Evolutionary conservation across 2,329 filamentous ascomycete genomes (phyloP).

Genomic region (Diaporthe sp.): DNA sequence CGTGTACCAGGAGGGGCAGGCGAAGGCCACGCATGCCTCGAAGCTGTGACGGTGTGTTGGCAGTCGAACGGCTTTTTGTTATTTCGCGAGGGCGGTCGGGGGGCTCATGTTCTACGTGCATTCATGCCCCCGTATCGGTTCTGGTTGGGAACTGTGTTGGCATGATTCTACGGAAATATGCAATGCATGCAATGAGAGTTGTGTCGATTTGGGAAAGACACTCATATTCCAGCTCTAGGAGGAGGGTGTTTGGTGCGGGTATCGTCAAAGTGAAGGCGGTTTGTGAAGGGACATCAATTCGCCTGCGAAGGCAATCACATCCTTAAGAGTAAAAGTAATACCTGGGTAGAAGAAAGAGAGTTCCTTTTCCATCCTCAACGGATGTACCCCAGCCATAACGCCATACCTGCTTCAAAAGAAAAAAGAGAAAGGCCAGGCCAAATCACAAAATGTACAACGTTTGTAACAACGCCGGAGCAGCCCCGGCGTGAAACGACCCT

Average conservation of each 20-base stretch:
- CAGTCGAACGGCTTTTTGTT: not conserved
- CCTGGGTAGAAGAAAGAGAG: slow-evolving; percentile 11
- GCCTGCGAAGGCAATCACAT: slow-evolving; percentile 1
- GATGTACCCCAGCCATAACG: slow-evolving; percentile 34
- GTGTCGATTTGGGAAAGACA: not conserved
- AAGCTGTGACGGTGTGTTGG: slow-evolving; percentile 52
- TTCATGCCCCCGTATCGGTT: not conserved
- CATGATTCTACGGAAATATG: not conserved
- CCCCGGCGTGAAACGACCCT: not conserved
- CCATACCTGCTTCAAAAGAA: slow-evolving; percentile 12
- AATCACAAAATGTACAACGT: slow-evolving; percentile 1
- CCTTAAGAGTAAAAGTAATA: slow-evolving; percentile 28
- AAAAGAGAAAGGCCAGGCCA: not conserved
- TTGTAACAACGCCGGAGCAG: not conserved
- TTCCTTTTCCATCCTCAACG: slow-evolving; percentile 20
- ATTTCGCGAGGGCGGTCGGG: not conserved
- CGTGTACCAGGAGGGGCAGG: slow-evolving; percentile 64
- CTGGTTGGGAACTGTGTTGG: too few relatives aligned
- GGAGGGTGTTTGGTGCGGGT: not conserved
- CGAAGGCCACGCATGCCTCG: slow-evolving; percentile 46
- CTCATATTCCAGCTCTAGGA: not conserved
- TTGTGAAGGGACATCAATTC: not conserved
- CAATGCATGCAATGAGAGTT: not conserved
- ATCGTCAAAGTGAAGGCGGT: slow-evolving; percentile 3
- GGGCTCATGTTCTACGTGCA: not conserved